Conservation (phyloP, 2,329 filamentous ascomycete species). For the Aspergillus novofumigatus region DNA sequence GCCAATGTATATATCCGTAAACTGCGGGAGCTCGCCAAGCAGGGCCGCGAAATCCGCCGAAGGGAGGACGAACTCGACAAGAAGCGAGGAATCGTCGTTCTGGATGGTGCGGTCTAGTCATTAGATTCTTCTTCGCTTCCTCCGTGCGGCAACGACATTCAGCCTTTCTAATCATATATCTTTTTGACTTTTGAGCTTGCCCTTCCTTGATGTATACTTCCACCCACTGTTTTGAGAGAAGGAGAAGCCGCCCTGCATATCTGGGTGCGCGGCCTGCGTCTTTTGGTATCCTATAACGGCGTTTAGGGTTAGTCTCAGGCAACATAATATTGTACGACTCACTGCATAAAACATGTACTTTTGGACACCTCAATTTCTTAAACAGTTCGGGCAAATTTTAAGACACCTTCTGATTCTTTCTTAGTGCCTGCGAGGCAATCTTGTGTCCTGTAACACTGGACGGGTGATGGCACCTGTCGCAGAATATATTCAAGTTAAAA, state of each 20-base stretch:
- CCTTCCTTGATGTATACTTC: neutral
- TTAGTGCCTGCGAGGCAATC: neutral
- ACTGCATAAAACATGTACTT: neutral
- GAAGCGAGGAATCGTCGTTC: slow-evolving; percentile 34
- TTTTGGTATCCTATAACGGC: neutral
- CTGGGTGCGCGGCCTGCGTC: neutral
- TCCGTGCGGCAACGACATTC: neutral
- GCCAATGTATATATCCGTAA: slow-evolving; percentile 42
- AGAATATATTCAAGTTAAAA: neutral
- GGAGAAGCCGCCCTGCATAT: neutral
- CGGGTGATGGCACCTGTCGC: neutral
- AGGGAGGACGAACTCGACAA: slow-evolving; percentile 52
- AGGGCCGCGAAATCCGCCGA: slow-evolving; percentile 58
- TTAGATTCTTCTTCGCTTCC: neutral
- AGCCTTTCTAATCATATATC: neutral
- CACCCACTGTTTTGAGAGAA: neutral
- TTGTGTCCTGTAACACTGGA: neutral
- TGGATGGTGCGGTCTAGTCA: slow-evolving; percentile 12
- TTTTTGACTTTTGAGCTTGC: neutral
- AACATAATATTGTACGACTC: neutral
- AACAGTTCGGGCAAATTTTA: neutral
- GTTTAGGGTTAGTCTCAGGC: neutral
- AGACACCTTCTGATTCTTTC: neutral
- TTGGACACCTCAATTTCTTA: neutral
- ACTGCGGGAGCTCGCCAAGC: slow-evolving; percentile 42